Percentiles rank a stretch among this genome's conserved stretches.
phyloP scores from a whole-genome alignment of 176 grass and related monocot genomes.

The Triticum urartu region DNA sequence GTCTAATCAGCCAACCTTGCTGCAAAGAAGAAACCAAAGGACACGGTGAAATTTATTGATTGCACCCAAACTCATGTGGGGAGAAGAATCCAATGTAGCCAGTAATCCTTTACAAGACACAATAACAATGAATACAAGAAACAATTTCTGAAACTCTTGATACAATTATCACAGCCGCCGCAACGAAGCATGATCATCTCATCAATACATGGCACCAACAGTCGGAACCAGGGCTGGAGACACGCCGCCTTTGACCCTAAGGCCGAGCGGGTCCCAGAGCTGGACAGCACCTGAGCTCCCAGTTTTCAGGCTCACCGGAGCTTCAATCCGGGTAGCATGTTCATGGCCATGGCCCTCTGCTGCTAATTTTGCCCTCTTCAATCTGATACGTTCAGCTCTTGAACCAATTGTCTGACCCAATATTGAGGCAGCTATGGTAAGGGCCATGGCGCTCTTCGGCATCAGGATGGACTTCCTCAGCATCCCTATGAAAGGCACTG shows the following conservation, averaged over 20 bases:
- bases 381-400: slow-evolving; percentile 76
- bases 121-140: slow-evolving; percentile 37
- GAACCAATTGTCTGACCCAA: slow-evolving; percentile 81
- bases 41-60: slow-evolving; percentile 27
- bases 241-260: slow-evolving; percentile 20
- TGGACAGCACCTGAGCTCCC: slow-evolving; percentile 29
- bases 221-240: slow-evolving; percentile 38
- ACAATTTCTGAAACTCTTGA: not conserved
- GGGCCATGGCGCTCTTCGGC: slow-evolving; percentile 76
- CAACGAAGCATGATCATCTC: not conserved
- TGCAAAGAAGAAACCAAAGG: not conserved
- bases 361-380: slow-evolving; percentile 49
- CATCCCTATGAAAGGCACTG: slow-evolving; percentile 84
- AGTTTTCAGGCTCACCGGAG: slow-evolving; percentile 44
- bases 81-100: slow-evolving; percentile 17
- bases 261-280: slow-evolving; percentile 55
- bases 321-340: not conserved
- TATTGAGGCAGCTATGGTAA: slow-evolving; percentile 75
- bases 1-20: slow-evolving; percentile 23
- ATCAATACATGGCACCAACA: slow-evolving; percentile 40
- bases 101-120: slow-evolving; percentile 18
- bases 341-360: not conserved
- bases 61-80: not conserved
- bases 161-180: not conserved
- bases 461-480: slow-evolving; percentile 89